Base-by-base conservation (phyloP, 495 filamentous ascomycete species). In the Chlorociboria aeruginascens region DNA sequence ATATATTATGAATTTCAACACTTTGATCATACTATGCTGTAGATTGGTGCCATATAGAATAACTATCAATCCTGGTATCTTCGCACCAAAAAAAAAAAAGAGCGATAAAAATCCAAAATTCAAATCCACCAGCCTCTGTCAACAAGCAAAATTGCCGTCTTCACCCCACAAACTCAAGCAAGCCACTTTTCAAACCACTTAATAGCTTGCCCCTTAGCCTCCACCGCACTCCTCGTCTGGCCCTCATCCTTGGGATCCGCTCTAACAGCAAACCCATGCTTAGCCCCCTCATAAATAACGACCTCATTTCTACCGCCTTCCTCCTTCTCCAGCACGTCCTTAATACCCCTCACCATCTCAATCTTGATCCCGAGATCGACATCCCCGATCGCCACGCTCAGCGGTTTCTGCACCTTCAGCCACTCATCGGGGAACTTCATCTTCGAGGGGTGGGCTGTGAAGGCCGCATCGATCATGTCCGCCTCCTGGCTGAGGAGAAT, bases 241-340 rank as follows among this genome's bases (percentile, higher is more conserved):
- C 59, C 49, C 48, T 67, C 58, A 54, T 72, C 60, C 25, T 56
- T 57, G n/a, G 56, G 50, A 60, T 76, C 68, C 29, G 64, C 69
- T 38, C 76, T 61, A 7, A 81, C 62, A 9, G 77, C 78, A 62
- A 83, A 83, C 10, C 77, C 80, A 63, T 77, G 78, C 50, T 64
- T 69, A 12, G 78, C 77, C 3, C 79, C 78, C 1, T 66, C 55
- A 52, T 76, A 78, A 36, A 76, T 55, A 33, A 69, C 66, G 41
- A 73, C 66, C 54, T 81, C 74, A 33, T 51, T 48, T 12, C 4
- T 10, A 42, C 59, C 57, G 20, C 31, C 40, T 61, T 71, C 73
- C 37, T 53, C 58, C 42, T 56, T 60, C 53, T 70, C 59, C 13
- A 82, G 63, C 0, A 75, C 72, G 61, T 74, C 69, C 56, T 70